phyloP scores from a whole-genome alignment of 805 yeast species.

The Kazachstania viticola region DNA sequence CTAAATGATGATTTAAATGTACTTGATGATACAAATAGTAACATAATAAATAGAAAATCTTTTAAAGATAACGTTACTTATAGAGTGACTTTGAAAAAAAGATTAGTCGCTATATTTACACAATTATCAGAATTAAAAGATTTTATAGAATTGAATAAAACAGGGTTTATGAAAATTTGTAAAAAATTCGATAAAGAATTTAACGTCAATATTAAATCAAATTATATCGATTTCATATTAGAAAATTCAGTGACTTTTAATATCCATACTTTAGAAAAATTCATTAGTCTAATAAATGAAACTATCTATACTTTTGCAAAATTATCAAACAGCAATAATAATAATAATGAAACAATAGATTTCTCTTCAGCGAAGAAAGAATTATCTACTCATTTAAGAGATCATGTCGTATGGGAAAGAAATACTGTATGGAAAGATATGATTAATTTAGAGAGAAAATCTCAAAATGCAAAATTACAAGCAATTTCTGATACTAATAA shows the following conservation, averaged over 20 bases:
- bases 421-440: slow-evolving; percentile 97
- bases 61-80: too few species aligned
- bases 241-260: slow-evolving; percentile 44
- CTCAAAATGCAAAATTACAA: slow-evolving; percentile 56
- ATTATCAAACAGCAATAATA: slow-evolving; percentile 17
- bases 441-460: slow-evolving; percentile 78
- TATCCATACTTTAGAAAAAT: slow-evolving; percentile 32
- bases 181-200: slow-evolving; percentile 87
- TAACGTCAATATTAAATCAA: slow-evolving; percentile 45
- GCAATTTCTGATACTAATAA: background rate
- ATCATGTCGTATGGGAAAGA: slow-evolving; percentile 94
- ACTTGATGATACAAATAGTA: background rate
- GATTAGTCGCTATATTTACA: slow-evolving; percentile 58
- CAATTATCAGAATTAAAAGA: slow-evolving; percentile 73
- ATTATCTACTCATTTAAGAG: slow-evolving; percentile 54
- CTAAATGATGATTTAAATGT: slow-evolving; percentile 1
- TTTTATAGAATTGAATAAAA: slow-evolving; percentile 68
- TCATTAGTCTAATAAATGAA: slow-evolving; percentile 45
- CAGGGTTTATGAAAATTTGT: slow-evolving; percentile 82
- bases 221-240: slow-evolving; percentile 41
- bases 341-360: background rate
- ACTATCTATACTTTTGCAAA: slow-evolving; percentile 45
- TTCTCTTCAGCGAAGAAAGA: slow-evolving; percentile 33
- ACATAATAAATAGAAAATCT: background rate
- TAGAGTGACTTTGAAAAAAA: slow-evolving; percentile 51